These are phyloP conservation scores for Corynascus novoguineensis DNA, from an alignment of 495 filamentous ascomycete species.

Conservation along the genomic window DNA sequence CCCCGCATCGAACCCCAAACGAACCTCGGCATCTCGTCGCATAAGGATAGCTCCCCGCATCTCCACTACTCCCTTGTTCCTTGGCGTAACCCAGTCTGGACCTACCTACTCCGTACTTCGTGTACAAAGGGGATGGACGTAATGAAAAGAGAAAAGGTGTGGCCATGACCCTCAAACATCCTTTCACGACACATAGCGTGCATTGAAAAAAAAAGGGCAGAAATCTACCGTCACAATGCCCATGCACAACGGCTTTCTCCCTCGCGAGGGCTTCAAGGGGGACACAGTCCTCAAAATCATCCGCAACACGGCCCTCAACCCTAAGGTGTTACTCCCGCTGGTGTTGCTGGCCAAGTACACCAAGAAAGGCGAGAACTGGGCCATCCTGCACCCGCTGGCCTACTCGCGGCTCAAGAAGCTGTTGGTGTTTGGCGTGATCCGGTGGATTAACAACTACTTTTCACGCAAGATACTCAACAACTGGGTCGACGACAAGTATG, in stretches of 20 bases:
- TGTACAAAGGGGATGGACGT: neutral
- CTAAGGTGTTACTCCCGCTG: slow-evolving; percentile 54
- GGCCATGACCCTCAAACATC: neutral
- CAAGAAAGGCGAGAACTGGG: slow-evolving; percentile 47
- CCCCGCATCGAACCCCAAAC: slow-evolving; percentile 12
- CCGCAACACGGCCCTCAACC: slow-evolving; percentile 53
- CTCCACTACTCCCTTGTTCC: slow-evolving; percentile 1
- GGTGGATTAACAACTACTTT: slow-evolving; percentile 45
- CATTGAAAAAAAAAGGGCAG: neutral
- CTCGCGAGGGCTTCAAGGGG: slow-evolving; percentile 55
- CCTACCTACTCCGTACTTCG: too few relatives aligned
- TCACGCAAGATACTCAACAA: slow-evolving; percentile 56
- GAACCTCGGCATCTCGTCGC: slow-evolving; percentile 16
- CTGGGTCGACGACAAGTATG: slow-evolving; percentile 53
- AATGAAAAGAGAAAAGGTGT: neutral
- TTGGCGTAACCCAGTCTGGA: neutral
- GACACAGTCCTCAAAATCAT: slow-evolving; percentile 54
- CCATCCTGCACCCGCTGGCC: slow-evolving; percentile 45
- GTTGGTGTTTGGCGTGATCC: slow-evolving; percentile 45
- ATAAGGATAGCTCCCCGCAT: slow-evolving; percentile 12
- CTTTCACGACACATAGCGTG: neutral
- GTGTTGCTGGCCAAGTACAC: slow-evolving; percentile 56
- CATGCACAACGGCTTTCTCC: slow-evolving; percentile 44
- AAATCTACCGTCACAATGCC: slow-evolving; percentile 36
- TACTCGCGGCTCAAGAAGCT: slow-evolving; percentile 44